Evolutionary conservation across 805 yeast species (phyloP).

Genomic region (Wickerhamomyces chaumierensis): DNA sequence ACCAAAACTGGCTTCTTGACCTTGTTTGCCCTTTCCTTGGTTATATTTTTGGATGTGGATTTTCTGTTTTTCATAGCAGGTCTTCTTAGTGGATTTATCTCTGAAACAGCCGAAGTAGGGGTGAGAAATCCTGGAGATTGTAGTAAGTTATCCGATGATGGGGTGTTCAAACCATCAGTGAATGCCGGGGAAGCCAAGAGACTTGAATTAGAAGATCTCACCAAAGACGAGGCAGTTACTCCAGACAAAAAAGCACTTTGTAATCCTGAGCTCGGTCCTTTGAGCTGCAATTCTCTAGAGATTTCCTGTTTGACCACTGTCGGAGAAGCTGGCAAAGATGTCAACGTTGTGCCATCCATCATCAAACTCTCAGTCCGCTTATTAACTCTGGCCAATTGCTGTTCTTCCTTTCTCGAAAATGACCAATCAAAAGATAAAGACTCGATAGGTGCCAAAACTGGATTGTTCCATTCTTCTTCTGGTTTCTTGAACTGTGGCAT

Average conservation of each 20-base stretch:
- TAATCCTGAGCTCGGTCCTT: slow-evolving; percentile 1
- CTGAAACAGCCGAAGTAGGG: no score
- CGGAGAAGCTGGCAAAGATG: no score
- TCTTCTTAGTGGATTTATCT: not conserved
- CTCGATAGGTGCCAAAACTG: not conserved
- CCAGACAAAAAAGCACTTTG: not conserved
- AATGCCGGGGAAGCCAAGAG: not conserved
- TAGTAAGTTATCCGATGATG: not conserved
- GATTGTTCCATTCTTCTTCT: not conserved
- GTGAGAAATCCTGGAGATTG: no score
- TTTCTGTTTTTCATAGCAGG: not conserved
- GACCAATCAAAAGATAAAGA: not conserved
- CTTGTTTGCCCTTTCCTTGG: not conserved
- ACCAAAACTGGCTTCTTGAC: no score
- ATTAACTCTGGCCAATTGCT: not conserved
- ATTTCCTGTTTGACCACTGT: slow-evolving; percentile 1
- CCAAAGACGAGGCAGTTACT: not conserved
- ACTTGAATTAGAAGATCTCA: not conserved
- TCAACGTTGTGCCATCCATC: not conserved
- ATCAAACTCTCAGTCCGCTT: not conserved
- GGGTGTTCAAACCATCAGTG: not conserved
- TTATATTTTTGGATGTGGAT: not conserved
- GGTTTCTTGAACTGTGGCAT: no score
- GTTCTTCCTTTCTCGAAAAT: not conserved
- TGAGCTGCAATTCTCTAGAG: not conserved